phyloP scores from a whole-genome alignment of 257 asterid genomes.

The Voacanga thouarsii region DNA sequence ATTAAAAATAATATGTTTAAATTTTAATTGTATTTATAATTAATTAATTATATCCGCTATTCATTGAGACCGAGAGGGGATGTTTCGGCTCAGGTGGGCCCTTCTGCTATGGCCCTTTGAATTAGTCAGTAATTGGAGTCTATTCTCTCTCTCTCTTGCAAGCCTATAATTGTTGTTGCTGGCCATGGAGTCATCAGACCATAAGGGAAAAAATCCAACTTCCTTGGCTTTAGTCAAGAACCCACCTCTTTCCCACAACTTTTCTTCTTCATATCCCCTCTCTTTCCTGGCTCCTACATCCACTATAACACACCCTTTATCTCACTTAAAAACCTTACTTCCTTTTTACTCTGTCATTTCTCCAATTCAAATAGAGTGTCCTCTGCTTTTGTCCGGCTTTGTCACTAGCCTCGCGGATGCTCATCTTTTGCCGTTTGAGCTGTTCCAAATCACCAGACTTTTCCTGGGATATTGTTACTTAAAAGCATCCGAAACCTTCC shows the following conservation, averaged over 20 bases:
- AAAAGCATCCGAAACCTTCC: no score
- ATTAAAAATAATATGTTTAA: no score
- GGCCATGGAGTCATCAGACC: background rate
- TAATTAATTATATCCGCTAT: no score
- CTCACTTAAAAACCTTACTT: background rate
- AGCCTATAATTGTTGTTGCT: background rate
- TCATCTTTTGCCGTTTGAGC: background rate
- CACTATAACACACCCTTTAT: background rate
- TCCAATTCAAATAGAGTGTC: background rate
- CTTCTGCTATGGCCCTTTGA: constrained; percentile 26
- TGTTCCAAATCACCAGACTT: background rate
- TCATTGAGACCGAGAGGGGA: background rate
- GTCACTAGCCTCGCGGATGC: background rate
- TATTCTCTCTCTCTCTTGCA: constrained; percentile 1
- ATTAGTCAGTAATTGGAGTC: constrained; percentile 32
- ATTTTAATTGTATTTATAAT: no score
- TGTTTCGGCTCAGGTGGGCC: background rate
- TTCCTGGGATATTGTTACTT: background rate
- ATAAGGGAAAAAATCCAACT: constrained; percentile 5
- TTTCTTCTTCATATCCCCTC: constrained; percentile 20
- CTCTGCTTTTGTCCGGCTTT: background rate
- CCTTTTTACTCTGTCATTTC: background rate
- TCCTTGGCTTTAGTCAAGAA: constrained; percentile 14
- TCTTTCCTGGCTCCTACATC: constrained; percentile 17
- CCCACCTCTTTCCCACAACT: constrained; percentile 26